Evolutionary conservation across 805 yeast genomes (phyloP).

Genomic region (Wickerhamiella kazuoi): DNA sequence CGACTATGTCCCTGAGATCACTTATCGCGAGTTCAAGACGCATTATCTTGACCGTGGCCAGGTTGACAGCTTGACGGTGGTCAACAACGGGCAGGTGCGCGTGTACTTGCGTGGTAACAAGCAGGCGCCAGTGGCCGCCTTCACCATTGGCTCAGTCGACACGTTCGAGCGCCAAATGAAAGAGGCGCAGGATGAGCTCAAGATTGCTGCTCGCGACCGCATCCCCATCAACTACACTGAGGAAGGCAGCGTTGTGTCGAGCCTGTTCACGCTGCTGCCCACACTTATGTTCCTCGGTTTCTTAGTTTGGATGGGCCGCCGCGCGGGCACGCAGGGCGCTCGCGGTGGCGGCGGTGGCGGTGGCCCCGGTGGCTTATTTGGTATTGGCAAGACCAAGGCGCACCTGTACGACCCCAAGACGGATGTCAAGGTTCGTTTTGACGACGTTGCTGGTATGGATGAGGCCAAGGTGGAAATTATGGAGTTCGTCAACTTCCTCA

Average conservation of each 20-base stretch:
- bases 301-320: conserved; percentile 42
- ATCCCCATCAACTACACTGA: conserved; percentile 64
- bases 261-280: conserved; percentile 58
- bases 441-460: conserved; percentile 87
- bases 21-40: conserved; percentile 76
- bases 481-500: conserved; percentile 85
- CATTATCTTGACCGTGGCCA: conserved; percentile 60
- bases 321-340: conserved; percentile 24
- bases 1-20: conserved; percentile 21
- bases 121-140: conserved; percentile 33
- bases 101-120: conserved; percentile 19
- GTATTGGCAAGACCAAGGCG: conserved; percentile 63
- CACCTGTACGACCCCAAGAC: conserved; percentile 68
- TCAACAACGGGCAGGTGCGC: conserved; percentile 48
- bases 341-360: conserved; percentile 36
- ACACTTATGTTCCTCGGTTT: conserved; percentile 70
- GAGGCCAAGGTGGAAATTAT: conserved; percentile 89
- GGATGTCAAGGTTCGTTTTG: conserved; percentile 63
- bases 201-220: conserved; percentile 50
- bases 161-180: conserved; percentile 71
- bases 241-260: conserved; percentile 44
- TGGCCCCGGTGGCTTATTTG: conserved; percentile 51
- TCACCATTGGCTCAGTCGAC: conserved; percentile 79
- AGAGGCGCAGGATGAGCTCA: conserved; percentile 48
- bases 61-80: conserved; percentile 55